Evolutionary conservation across 805 yeast species (phyloP).

Genomic region (Lipomyces spencermartinsiae): DNA sequence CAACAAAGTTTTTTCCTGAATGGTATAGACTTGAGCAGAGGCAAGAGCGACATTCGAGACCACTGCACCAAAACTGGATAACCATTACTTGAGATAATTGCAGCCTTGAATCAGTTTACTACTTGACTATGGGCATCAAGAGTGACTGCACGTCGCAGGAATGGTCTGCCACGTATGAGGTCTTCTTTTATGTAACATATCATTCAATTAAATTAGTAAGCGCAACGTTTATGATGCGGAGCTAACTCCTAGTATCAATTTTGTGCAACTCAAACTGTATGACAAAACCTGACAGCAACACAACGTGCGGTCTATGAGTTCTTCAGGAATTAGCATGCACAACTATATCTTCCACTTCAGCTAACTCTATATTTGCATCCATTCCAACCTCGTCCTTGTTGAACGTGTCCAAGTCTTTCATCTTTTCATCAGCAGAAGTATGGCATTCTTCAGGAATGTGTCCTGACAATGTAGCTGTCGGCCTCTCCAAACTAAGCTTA

Average conservation of each 20-base stretch:
- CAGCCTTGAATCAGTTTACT: not conserved
- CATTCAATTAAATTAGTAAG: not conserved
- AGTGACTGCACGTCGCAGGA: not conserved
- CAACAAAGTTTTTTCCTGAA: constrained; percentile 21
- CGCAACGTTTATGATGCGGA: not conserved
- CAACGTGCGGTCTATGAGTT: not conserved
- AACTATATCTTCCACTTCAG: not conserved
- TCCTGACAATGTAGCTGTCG: not conserved
- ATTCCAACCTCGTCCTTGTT: not conserved
- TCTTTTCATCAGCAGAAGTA: not conserved
- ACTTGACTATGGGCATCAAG: not conserved
- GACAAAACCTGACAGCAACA: not conserved
- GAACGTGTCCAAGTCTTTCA: not conserved
- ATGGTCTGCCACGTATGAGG: not conserved
- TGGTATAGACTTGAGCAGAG: not conserved
- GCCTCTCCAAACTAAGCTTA: constrained; percentile 16
- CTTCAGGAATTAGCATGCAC: not conserved
- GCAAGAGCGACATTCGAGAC: not conserved
- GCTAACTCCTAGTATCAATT: not conserved
- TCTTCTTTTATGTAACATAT: not conserved
- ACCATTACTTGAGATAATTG: not conserved
- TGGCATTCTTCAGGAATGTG: not conserved
- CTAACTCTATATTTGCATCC: not conserved
- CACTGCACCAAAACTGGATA: not conserved
- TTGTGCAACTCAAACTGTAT: not conserved